A percentile compares a stretch with the other conserved stretches of the same genome.
Conservation (phyloP, 768 basidiomycete genomes). For the Xerocomellus chrysenteron region DNA sequence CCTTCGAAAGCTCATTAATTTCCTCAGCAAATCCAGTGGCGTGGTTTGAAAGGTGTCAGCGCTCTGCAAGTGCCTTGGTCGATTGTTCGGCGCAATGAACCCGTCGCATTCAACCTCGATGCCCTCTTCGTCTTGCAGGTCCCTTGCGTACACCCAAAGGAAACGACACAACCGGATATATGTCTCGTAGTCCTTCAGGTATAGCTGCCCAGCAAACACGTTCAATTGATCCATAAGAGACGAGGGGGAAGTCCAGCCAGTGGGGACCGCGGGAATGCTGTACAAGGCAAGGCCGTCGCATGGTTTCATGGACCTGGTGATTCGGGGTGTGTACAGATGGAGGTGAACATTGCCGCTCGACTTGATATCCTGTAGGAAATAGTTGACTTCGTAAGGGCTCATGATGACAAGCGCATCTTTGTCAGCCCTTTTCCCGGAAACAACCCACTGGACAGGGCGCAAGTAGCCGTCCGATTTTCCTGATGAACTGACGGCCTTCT, state of each 20-base stretch:
- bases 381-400: conserved; percentile 43
- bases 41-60: conserved; percentile 34
- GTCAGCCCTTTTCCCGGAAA: conserved; percentile 8
- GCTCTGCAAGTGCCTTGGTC: conserved; percentile 2
- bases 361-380: conserved; percentile 37
- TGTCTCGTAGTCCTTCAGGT: conserved; percentile 25
- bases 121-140: conserved; percentile 5
- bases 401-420: conserved; percentile 34
- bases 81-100: conserved; percentile 18
- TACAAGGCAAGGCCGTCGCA: conserved; percentile 35
- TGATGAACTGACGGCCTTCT: conserved; percentile 5
- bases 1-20: conserved; percentile 31
- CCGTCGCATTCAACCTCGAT: conserved; percentile 17
- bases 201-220: conserved; percentile 35
- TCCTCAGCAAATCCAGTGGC: conserved; percentile 32
- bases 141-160: conserved; percentile 25
- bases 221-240: conserved; percentile 23
- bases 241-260: not conserved
- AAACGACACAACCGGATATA: conserved; percentile 31
- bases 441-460: conserved; percentile 32
- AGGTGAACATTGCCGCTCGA: conserved; percentile 34
- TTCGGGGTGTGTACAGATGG: conserved; percentile 44
- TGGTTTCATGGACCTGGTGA: conserved; percentile 32
- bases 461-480: conserved; percentile 15
- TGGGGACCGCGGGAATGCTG: not conserved